Base-by-base conservation (phyloP, 768 basidiomycete genomes). In the Mycena belliarum region DNA sequence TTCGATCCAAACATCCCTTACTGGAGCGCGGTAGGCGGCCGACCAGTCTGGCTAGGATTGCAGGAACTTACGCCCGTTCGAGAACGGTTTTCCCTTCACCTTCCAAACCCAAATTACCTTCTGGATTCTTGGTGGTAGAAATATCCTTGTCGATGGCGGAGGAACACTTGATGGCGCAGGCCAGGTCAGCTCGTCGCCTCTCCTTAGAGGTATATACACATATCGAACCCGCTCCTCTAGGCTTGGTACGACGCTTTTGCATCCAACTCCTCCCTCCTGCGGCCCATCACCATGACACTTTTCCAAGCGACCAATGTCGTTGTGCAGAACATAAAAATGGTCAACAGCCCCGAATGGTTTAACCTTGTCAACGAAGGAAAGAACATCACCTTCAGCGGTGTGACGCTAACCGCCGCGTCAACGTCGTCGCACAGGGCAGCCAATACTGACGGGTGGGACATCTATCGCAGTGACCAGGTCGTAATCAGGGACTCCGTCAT, bases 401-500 rank as follows among this genome's bases (percentile, higher is more conserved):
- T 35, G 9, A 35, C 33, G 10, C 76, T 85, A 51, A 71, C 70
- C 42, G 75, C 82, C 5, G 69, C 67, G 4, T 82, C 82, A 5
- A 80, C 74, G 15, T 79, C 79, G 7, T 72, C 69, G 10, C 69
- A 79, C 55, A 59, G 52, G 0, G 74, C 80, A 2, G 67, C 71
- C 24, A 84, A 85, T 60, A 83, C 82, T 7, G 85, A 87, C 63
- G 86, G 85, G 6, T 85, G 84, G 84, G 80, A 87, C 63, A 79
- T 83, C 35, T 86, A 85, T 66, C 78, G 83, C 29, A 82, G 80
- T 61, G 78, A 83, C 61, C 72, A 68, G 51, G 77, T 85, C 28
- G 66, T 70, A 1, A 79, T 85, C 40, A 63, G 69, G 47, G 77
- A 85, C 58, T 82, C 81, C 1, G 70, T 76, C 35, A 82, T 84